phyloP scores from a whole-genome alignment of 1,284 basidiomycete genomes.

The Polyporus tsugae region DNA sequence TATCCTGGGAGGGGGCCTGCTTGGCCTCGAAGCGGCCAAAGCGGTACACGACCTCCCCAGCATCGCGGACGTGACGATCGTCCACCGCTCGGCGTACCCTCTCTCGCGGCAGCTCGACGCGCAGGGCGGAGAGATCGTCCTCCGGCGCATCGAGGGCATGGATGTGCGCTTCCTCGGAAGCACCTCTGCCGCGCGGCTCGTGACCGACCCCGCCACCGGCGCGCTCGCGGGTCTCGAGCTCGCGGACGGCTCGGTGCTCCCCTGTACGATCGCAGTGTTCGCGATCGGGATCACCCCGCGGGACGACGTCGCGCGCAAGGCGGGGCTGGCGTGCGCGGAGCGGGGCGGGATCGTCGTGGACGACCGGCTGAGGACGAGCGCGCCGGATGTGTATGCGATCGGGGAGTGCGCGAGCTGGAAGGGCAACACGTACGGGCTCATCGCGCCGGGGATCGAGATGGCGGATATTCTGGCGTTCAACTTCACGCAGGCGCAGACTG shows the following conservation, averaged over 20 bases:
- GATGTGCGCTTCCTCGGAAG: constrained; percentile 69
- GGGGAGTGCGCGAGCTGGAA: constrained; percentile 81
- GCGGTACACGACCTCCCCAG: constrained; percentile 69
- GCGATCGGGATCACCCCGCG: constrained; percentile 77
- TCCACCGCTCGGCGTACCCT: constrained; percentile 69
- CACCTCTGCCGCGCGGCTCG: constrained; percentile 52
- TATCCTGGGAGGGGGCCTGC: constrained; percentile 77
- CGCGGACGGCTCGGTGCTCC: constrained; percentile 51
- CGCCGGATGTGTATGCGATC: constrained; percentile 72
- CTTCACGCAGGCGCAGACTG: constrained; percentile 61
- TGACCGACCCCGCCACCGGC: constrained; percentile 39
- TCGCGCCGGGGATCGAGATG: constrained; percentile 80
- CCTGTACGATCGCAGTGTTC: constrained; percentile 65
- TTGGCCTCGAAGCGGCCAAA: constrained; percentile 81
- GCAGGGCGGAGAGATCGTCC: constrained; percentile 74
- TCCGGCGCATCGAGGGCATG: constrained; percentile 71
- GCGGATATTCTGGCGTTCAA: constrained; percentile 82
- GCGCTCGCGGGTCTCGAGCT: constrained; percentile 59
- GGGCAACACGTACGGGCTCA: constrained; percentile 73
- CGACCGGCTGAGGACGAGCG: constrained; percentile 65
- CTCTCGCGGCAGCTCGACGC: constrained; percentile 78
- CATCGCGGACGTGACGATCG: constrained; percentile 56
- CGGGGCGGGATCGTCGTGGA: constrained; percentile 66
- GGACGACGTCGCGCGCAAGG: constrained; percentile 67
- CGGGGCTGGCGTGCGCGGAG: constrained; percentile 57